Evolutionary conservation across 805 yeast genomes (phyloP).

Genomic region (Myxozyma neotropica): DNA sequence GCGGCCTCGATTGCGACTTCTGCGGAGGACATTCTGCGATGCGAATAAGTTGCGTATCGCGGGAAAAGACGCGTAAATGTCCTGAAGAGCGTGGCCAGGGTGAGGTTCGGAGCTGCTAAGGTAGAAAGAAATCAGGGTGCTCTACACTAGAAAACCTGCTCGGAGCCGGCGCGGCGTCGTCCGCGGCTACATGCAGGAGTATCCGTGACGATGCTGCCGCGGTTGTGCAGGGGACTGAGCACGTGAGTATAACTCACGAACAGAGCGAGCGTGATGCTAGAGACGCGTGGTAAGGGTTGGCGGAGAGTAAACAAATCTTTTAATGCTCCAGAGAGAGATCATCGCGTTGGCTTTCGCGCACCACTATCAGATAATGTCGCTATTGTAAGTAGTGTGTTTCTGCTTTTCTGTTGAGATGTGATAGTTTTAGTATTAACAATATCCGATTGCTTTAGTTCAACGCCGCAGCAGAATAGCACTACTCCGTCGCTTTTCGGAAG

Average conservation of each 20-base stretch:
- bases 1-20: constrained; percentile 64
- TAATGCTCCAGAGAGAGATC: neutral
- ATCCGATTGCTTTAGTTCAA: constrained; percentile 4
- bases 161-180: constrained; percentile 16
- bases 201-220: neutral
- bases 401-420: neutral
- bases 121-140: too few relatives aligned
- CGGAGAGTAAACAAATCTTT: neutral
- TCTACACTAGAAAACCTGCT: too few relatives aligned
- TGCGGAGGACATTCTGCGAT: neutral
- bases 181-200: neutral
- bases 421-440: neutral
- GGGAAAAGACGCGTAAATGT: neutral
- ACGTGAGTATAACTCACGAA: neutral
- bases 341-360: too few relatives aligned
- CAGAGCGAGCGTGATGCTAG: neutral
- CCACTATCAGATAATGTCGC: constrained; percentile 9
- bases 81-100: neutral
- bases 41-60: neutral
- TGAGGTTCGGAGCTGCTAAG: too few relatives aligned
- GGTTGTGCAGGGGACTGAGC: neutral
- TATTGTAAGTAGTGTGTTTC: constrained; percentile 7
- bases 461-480: constrained; percentile 6
- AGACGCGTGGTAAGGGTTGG: neutral
- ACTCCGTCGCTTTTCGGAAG: constrained; percentile 22